Evolutionary conservation across 2,329 filamentous ascomycete species (phyloP).

Genomic region (Aspergillus hiratsukae): DNA sequence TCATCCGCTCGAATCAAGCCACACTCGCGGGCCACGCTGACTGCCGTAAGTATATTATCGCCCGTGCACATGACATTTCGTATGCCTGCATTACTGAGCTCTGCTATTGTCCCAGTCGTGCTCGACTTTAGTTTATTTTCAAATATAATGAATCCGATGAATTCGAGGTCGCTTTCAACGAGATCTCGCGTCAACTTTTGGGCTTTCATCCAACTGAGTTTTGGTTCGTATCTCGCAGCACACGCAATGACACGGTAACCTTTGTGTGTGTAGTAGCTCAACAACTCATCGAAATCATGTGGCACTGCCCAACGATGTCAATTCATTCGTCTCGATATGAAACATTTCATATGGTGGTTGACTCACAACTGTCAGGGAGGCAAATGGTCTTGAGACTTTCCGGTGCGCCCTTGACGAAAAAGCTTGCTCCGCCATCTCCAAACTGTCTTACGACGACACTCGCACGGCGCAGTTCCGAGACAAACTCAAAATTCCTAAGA

Average conservation of each 20-base stretch:
- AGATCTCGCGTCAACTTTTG: constrained; percentile 89
- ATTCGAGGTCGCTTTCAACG: constrained; percentile 77
- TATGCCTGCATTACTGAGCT: constrained; percentile 78
- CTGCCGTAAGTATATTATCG: constrained; percentile 94
- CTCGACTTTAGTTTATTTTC: constrained; percentile 96
- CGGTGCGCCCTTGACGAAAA: constrained; percentile 94
- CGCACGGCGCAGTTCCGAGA: constrained; percentile 83
- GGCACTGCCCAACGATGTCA: constrained; percentile 57
- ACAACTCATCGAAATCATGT: constrained; percentile 79
- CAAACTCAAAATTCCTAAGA: constrained; percentile 87
- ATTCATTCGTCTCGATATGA: constrained; percentile 5
- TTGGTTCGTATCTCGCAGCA: constrained; percentile 80
- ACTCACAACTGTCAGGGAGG: constrained; percentile 69
- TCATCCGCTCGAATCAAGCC: constrained; percentile 72
- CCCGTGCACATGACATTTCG: constrained; percentile 94
- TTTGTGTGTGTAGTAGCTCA: constrained; percentile 88
- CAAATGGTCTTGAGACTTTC: constrained; percentile 97
- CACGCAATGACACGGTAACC: constrained; percentile 96
- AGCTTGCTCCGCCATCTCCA: constrained; percentile 73
- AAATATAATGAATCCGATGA: constrained; percentile 95
- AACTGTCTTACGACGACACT: constrained; percentile 91
- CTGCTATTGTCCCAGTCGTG: constrained; percentile 74
- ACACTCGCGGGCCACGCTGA: constrained; percentile 91
- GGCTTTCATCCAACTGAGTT: constrained; percentile 87
- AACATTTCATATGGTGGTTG: background rate